Base-by-base conservation (phyloP, 1,139 yeast genomes). In the Zhuliangozyma parablackwelliae region DNA sequence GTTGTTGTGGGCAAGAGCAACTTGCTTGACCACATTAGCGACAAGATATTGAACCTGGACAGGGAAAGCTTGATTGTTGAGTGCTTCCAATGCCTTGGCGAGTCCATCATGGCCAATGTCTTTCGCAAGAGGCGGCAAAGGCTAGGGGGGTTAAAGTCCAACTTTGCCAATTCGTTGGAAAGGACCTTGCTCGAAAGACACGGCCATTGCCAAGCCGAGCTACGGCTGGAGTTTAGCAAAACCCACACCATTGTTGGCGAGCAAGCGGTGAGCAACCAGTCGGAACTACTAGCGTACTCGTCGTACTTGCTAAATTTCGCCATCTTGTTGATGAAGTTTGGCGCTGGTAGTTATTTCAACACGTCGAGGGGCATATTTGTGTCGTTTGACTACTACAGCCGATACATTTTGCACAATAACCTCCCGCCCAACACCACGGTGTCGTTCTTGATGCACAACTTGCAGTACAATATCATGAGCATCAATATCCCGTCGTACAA, bases 401-500 rank as follows among this genome's bases (percentile, higher is more conserved):
- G 29, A 21, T 46, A 47, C 36, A 45, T 39, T 16, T 21, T 44
- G 24, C 29, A 32, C 11, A 12, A 32, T 6, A 29, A 31, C n/a
- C 26, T 34, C 12, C 26, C 26, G n/a, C 40, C 42, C 7, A 31
- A 24, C 16, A 21, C 42, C 6, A 33, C 36, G 2, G 42, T 41
- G n/a, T 25, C 39, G 21, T 47, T 41, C 29, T 33, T 48, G 30
- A 35, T 40, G 28, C 39, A 40, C 32, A 42, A 46, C 41, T 24
- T 48, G 20, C 51, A 46, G 28, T 43, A 39, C 37, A 54, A 51
- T 34, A 46, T 56, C 20, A 43, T 54, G 29, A 46, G 54, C 26
- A 49, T 60, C 6, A 48, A 51, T 34, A 42, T 60, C 16, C 65
- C 65, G n/a, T 45, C 56, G 2, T 61, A 61, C 39, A 44, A 54